phyloP scores from a whole-genome alignment of 2,329 filamentous ascomycete genomes.

The Fonsecaea erecta region DNA sequence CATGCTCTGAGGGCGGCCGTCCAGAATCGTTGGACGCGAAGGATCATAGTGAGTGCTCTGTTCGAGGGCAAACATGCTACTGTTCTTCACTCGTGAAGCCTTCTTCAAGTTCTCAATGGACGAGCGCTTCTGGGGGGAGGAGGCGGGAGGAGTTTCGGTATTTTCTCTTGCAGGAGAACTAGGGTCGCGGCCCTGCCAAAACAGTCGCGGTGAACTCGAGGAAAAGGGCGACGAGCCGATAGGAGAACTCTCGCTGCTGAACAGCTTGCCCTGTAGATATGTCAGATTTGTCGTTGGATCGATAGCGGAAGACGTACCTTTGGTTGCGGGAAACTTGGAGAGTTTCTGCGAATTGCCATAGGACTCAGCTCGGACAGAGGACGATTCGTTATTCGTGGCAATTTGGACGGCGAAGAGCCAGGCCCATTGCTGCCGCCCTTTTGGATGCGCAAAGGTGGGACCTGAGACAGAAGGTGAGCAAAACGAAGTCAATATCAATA shows the following conservation, averaged over 20 bases:
- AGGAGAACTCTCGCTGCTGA: conserved; percentile 76
- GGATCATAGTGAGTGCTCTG: conserved; percentile 93
- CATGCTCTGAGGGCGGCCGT: conserved; percentile 64
- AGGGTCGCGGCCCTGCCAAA: conserved; percentile 81
- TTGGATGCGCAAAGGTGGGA: conserved; percentile 42
- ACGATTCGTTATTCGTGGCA: conserved; percentile 63
- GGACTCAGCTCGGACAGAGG: conserved; percentile 89
- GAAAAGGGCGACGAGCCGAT: conserved; percentile 80
- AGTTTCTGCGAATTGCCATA: conserved; percentile 85
- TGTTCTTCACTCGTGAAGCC: conserved; percentile 95
- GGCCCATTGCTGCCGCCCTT: conserved; percentile 40
- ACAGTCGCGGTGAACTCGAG: conserved; percentile 74
- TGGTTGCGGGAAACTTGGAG: conserved; percentile 82
- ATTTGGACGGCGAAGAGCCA: conserved; percentile 64
- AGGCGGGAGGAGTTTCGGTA: conserved; percentile 62
- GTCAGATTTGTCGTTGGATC: conserved; percentile 14
- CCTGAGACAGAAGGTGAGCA: conserved; percentile 30
- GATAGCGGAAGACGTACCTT: conserved; percentile 61
- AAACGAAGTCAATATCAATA: conserved; percentile 23
- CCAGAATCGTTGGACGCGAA: conserved; percentile 72
- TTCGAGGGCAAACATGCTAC: conserved; percentile 93
- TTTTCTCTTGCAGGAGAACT: conserved; percentile 72
- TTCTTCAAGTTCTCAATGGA: conserved; percentile 96
- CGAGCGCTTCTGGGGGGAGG: conserved; percentile 76
- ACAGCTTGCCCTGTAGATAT: conserved; percentile 44